Conservation (phyloP, 345 rosid genomes). For the Ceriops tagal region DNA sequence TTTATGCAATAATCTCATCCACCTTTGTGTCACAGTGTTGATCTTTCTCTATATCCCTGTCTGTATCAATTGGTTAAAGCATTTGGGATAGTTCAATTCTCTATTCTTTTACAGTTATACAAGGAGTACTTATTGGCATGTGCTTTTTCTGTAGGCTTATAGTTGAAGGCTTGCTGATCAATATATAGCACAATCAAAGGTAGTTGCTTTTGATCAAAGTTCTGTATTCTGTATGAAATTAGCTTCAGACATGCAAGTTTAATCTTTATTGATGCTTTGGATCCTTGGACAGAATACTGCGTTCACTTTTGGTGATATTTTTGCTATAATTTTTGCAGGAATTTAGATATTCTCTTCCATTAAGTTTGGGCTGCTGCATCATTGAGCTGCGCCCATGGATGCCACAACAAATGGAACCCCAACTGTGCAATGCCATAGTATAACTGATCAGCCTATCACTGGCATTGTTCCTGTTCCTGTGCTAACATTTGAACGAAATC, state of each 20-base stretch:
- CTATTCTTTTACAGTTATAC: slow-evolving; percentile 1
- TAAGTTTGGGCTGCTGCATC: slow-evolving; percentile 50
- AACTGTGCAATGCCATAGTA: slow-evolving; percentile 54
- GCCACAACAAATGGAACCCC: slow-evolving; percentile 77
- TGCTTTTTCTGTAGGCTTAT: slow-evolving; percentile 42
- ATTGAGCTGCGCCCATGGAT: slow-evolving; percentile 78
- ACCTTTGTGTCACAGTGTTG: neutral
- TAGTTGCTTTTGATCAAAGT: slow-evolving; percentile 18
- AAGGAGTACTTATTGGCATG: slow-evolving; percentile 17
- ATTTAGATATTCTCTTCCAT: slow-evolving; percentile 29
- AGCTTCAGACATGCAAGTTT: slow-evolving; percentile 4
- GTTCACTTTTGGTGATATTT: slow-evolving; percentile 4
- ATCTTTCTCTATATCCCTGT: neutral
- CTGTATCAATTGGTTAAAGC: no score
- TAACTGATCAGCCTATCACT: slow-evolving; percentile 65
- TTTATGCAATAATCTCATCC: neutral
- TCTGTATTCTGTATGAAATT: neutral
- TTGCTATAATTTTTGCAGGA: slow-evolving; percentile 26
- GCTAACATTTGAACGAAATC: slow-evolving; percentile 55
- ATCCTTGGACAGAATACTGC: slow-evolving; percentile 16
- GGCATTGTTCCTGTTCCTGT: slow-evolving; percentile 48
- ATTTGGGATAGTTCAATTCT: neutral
- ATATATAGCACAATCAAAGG: slow-evolving; percentile 27
- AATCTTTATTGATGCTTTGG: slow-evolving; percentile 16
- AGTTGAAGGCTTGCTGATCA: slow-evolving; percentile 40